Evolutionary conservation across 768 basidiomycete genomes (phyloP).

Genomic region (Trametes cinnabarina): DNA sequence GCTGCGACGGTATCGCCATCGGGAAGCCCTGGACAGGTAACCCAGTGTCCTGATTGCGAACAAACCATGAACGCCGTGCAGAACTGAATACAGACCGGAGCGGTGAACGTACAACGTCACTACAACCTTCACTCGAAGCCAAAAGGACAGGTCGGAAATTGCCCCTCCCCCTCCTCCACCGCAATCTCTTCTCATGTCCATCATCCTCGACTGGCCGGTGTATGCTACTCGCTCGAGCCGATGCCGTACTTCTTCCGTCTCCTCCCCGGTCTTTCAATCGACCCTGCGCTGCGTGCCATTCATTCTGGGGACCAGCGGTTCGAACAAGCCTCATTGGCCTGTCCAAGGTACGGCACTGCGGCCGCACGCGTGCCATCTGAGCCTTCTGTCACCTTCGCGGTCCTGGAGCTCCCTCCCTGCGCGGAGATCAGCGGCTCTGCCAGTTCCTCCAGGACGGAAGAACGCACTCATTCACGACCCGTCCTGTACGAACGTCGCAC

Average conservation of each 20-base stretch:
- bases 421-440: constrained; percentile 8
- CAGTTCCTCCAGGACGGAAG: neutral
- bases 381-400: neutral
- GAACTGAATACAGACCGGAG: no score
- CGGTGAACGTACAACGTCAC: no score
- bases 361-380: neutral
- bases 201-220: neutral
- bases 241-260: neutral
- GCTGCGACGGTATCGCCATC: no score
- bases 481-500: neutral
- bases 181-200: no score
- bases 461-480: neutral
- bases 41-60: no score
- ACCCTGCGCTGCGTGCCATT: neutral
- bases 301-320: neutral
- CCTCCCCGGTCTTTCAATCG: neutral
- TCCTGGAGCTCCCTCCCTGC: neutral
- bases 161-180: no score
- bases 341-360: neutral
- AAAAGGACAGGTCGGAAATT: no score
- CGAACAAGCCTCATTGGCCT: neutral
- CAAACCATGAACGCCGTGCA: no score
- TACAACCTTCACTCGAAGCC: no score
- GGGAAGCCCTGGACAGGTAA: no score
- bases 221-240: neutral